Evolutionary conservation across 108 stramenopile species (phyloP), one percentile per base, ranked within the genome.

Genomic region (Conticribra guillardii): DNA sequence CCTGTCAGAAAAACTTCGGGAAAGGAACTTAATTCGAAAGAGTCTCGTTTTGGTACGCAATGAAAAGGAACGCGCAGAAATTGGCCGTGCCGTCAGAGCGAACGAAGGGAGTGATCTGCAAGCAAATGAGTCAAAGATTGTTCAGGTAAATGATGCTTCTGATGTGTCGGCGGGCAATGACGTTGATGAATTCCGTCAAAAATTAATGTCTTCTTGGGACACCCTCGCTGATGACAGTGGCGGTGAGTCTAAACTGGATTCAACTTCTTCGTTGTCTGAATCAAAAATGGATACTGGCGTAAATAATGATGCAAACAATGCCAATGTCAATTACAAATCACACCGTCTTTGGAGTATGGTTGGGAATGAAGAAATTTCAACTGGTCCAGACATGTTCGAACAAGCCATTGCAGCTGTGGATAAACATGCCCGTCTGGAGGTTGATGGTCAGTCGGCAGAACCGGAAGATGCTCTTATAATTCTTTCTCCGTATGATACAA

Each of bases 331-430:
- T 31, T 61, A 1, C 19, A n/a, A n/a, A n/a, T 51, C 74, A 2
- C 71, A 82, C 77, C 71, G 81, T n/a, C 46, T 82, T 19, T 77
- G 74, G 71, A 82, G 81, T 46, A 58, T 63, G 81, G 30, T 82
- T 47, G 81, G 68, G 0, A 30, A 67, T 21, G 71, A 45, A 32
- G 31, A 47, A 9, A 65, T 75, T 27, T 55, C 69, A 5, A 28
- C 24, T 28, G 80, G 80, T 48, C 67, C 80, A 24, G 80, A 81
- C 44, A 73, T 65, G 71, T 82, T 82, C 45, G 56, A 74, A 33
- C 37, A 67, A 62, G 75, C 65, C 5, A 67, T 82, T 54, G 64
- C 48, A 5, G 81, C 81, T 18, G 76, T 46, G 2, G 81, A 82
- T 37, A 68, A 47, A 68, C 56, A 82, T 45, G 76, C 69, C 2